Evolutionary conservation across 2,329 filamentous ascomycete genomes (phyloP).

Genomic region (Ophiocordyceps unilateralis): DNA sequence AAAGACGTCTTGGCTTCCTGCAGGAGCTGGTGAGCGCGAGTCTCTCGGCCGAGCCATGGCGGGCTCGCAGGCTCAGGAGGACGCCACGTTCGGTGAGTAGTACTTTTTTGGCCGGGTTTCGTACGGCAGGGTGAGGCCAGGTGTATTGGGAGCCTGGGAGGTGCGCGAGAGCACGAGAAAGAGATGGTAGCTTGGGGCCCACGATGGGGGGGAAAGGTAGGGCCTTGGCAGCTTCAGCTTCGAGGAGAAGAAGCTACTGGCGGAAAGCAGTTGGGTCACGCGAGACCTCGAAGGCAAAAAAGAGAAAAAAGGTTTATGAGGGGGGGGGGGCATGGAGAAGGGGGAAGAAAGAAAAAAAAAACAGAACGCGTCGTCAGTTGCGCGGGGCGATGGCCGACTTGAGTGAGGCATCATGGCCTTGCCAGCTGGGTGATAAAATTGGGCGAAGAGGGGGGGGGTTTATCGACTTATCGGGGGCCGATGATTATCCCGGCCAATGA

Average conservation of each 20-base stretch:
- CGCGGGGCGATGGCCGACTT: not conserved
- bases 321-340: no score
- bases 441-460: not conserved
- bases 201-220: no score
- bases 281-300: not conserved
- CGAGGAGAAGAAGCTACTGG: no score
- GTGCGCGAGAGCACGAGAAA: no score
- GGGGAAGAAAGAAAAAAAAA: not conserved
- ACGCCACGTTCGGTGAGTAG: conserved; percentile 20
- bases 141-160: no score
- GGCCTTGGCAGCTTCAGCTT: no score
- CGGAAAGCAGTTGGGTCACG: no score
- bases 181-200: no score
- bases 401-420: not conserved
- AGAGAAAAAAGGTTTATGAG: not conserved
- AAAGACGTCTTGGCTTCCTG: conserved; percentile 66
- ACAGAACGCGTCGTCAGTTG: not conserved
- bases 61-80: conserved; percentile 24
- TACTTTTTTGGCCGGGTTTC: conserved; percentile 14
- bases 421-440: not conserved
- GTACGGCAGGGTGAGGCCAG: not conserved
- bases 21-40: conserved; percentile 81
- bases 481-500: not conserved
- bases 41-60: conserved; percentile 47
- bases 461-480: not conserved